Evolutionary conservation across 2,329 filamentous ascomycete genomes (phyloP).

Genomic region (Stachybotrys chartarum): DNA sequence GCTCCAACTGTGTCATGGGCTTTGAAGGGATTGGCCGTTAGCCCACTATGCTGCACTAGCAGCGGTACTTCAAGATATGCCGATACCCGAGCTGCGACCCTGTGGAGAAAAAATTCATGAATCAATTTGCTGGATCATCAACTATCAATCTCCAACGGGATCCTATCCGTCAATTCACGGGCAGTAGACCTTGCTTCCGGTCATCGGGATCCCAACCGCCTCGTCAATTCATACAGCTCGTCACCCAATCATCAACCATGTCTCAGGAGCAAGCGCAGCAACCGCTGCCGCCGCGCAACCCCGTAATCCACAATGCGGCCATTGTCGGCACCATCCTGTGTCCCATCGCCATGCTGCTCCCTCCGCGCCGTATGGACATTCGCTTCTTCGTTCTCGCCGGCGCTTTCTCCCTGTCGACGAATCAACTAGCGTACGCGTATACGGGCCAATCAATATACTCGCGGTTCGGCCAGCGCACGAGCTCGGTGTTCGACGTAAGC

Average conservation of each 20-base stretch:
- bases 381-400: conserved; percentile 43
- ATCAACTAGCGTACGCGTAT: conserved; percentile 50
- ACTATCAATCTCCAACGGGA: too few relatives aligned
- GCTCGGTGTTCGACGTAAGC: conserved; percentile 35
- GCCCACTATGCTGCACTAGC: too few relatives aligned
- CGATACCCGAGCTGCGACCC: too few relatives aligned
- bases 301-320: conserved; percentile 38
- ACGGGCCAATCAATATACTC: conserved; percentile 44
- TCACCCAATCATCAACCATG: conserved; percentile 11
- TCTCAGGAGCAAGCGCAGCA: conserved; percentile 17
- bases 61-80: too few relatives aligned
- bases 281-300: conserved; percentile 24
- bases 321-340: conserved; percentile 39
- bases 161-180: too few relatives aligned
- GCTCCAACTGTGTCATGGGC: too few relatives aligned
- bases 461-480: conserved; percentile 36
- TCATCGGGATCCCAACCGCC: too few relatives aligned
- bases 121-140: too few relatives aligned
- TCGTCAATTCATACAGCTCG: too few relatives aligned
- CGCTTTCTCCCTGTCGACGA: conserved; percentile 44
- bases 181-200: too few relatives aligned
- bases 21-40: too few relatives aligned
- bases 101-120: too few relatives aligned
- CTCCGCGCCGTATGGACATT: conserved; percentile 43
- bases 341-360: conserved; percentile 40